Evolutionary conservation across 345 rosid species (phyloP).

Genomic region (Aurinia saxatilis): DNA sequence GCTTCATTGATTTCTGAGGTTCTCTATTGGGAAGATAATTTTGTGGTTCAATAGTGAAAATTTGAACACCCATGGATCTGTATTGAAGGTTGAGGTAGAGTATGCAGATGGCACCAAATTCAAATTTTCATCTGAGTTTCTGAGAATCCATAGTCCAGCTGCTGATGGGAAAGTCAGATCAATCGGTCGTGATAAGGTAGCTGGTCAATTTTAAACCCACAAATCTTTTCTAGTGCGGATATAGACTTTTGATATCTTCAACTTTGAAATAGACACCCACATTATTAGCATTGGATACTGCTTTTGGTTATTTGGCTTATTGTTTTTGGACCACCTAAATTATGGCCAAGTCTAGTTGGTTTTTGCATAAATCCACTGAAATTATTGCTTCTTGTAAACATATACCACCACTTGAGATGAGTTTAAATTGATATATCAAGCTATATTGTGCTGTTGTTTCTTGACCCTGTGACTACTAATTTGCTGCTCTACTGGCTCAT

Average conservation of each 20-base stretch:
- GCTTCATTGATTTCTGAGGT: constrained; percentile 1
- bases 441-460: too few relatives aligned
- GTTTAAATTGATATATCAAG: too few relatives aligned
- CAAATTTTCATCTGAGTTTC: constrained; percentile 62
- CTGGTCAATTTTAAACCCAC: not conserved
- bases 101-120: constrained; percentile 58
- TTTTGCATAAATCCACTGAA: too few relatives aligned
- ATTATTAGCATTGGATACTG: not conserved
- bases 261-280: not conserved
- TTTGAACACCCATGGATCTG: not conserved
- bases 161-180: constrained; percentile 86
- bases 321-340: too few relatives aligned
- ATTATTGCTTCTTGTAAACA: too few relatives aligned
- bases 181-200: constrained; percentile 80
- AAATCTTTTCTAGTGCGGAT: not conserved
- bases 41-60: too few relatives aligned
- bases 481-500: too few relatives aligned
- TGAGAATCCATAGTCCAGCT: constrained; percentile 77
- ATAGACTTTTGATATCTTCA: constrained; percentile 8
- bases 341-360: too few relatives aligned
- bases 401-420: too few relatives aligned
- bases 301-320: too few relatives aligned
- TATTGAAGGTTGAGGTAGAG: constrained; percentile 68
- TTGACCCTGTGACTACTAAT: too few relatives aligned
- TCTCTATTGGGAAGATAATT: not conserved